Percentiles rank a stretch among this genome's conserved stretches.
These are phyloP conservation scores for Chytriomyces sp. DNA, from an alignment of 192 early-diverging fungal genomes.

Conservation along the genomic window DNA sequence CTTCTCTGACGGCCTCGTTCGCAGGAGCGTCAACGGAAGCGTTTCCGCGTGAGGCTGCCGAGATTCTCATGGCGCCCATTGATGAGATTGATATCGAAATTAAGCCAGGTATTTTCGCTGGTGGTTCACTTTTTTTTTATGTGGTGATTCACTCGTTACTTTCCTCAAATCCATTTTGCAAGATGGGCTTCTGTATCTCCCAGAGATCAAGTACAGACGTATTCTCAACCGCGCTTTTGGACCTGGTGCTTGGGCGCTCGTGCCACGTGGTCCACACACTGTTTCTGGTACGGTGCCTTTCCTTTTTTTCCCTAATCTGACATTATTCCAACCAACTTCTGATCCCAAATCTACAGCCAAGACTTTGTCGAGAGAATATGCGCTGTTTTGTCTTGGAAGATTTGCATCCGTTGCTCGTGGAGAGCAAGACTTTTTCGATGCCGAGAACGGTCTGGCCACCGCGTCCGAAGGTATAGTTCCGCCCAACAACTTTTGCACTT, in stretches of 20 bases:
- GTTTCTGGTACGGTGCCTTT: slow-evolving; percentile 38
- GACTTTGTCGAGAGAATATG: slow-evolving; percentile 85
- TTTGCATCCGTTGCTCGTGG: slow-evolving; percentile 94
- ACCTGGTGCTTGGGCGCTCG: slow-evolving; percentile 69
- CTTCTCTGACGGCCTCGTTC: slow-evolving; percentile 44
- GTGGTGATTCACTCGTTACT: background rate
- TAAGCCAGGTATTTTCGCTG: slow-evolving; percentile 72
- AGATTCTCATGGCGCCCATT: slow-evolving; percentile 74
- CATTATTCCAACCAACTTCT: background rate
- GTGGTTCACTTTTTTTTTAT: background rate
- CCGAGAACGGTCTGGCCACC: slow-evolving; percentile 73
- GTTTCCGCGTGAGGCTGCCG: slow-evolving; percentile 72
- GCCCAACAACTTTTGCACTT: slow-evolving; percentile 12
- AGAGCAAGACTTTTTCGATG: slow-evolving; percentile 86
- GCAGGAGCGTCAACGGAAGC: slow-evolving; percentile 74
- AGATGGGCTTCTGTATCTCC: slow-evolving; percentile 93
- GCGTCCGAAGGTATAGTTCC: slow-evolving; percentile 69
- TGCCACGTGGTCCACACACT: slow-evolving; percentile 88
- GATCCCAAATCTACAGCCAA: slow-evolving; percentile 2
- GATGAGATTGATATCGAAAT: slow-evolving; percentile 86
- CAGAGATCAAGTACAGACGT: slow-evolving; percentile 97
- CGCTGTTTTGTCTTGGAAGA: slow-evolving; percentile 82
- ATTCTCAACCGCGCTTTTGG: slow-evolving; percentile 95
- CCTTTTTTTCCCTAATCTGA: background rate
- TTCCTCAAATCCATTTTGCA: background rate